These are phyloP conservation scores for Pyrenophora seminiperda DNA, from an alignment of 2,329 filamentous ascomycete species.

Conservation along the genomic window DNA sequence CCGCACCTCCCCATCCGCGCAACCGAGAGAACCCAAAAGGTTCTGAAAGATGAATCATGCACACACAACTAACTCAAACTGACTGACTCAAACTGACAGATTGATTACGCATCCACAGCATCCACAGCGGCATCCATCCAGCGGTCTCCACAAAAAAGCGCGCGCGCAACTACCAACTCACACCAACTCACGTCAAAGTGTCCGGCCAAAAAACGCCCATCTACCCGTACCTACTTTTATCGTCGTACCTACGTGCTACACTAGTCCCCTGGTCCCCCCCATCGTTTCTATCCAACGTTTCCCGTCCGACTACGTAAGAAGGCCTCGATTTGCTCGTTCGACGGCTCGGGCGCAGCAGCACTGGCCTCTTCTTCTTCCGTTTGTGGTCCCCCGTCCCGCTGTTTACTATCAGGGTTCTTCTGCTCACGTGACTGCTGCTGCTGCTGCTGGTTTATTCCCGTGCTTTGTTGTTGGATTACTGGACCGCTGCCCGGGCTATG, in stretches of 20 bases:
- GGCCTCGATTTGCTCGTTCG: conserved; percentile 25
- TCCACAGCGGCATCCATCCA: not conserved
- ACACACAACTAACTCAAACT: no score
- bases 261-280: no score
- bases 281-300: conserved; percentile 6
- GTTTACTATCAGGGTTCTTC: not conserved
- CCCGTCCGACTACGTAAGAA: conserved; percentile 31
- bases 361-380: no score
- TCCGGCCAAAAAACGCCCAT: not conserved
- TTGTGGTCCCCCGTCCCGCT: no score
- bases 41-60: no score
- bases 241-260: no score
- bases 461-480: not conserved
- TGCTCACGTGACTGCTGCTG: not conserved
- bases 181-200: no score
- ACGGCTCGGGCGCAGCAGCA: not conserved
- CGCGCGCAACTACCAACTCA: not conserved
- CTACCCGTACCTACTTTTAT: not conserved
- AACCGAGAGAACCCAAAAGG: no score
- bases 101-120: not conserved
- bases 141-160: not conserved
- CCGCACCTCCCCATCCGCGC: not conserved
- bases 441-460: not conserved
- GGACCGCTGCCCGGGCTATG: no score
- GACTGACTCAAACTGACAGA: not conserved